Conservation (phyloP, 2,329 filamentous ascomycete genomes). For the Aspergillus felis region DNA sequence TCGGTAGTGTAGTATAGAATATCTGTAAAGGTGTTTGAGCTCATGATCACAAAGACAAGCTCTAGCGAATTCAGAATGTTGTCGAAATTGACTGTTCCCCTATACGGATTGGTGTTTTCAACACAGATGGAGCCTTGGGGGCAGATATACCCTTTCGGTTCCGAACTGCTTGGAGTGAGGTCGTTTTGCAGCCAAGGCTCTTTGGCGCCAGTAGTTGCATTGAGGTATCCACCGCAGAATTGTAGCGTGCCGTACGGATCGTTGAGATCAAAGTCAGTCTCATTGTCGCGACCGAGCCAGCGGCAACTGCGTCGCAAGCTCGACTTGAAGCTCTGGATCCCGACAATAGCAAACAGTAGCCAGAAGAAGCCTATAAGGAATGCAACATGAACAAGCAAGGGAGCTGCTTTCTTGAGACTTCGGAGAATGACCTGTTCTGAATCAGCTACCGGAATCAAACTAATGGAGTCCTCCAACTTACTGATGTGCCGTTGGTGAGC, state of each 20-base stretch:
- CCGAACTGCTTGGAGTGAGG: conserved; percentile 48
- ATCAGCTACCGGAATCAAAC: conserved; percentile 9
- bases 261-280: conserved; percentile 40
- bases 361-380: conserved; percentile 97
- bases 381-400: conserved; percentile 83
- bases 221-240: conserved; percentile 82
- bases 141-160: conserved; percentile 78
- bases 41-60: conserved; percentile 97
- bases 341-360: conserved; percentile 94
- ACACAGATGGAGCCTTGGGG: conserved; percentile 79
- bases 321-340: conserved; percentile 92
- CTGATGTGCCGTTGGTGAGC: conserved; percentile 87
- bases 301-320: conserved; percentile 74
- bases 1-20: conserved; percentile 90
- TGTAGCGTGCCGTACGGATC: conserved; percentile 59
- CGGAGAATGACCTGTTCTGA: conserved; percentile 72
- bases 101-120: conserved; percentile 72
- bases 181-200: conserved; percentile 67
- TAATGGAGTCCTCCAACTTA: conserved; percentile 43
- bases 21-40: conserved; percentile 93
- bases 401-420: conserved; percentile 92
- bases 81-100: conserved; percentile 87
- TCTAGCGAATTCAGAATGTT: conserved; percentile 90
- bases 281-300: conserved; percentile 62
- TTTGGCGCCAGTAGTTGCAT: conserved; percentile 53